These are phyloP conservation scores for Esteya vermicola DNA, from an alignment of 2,329 filamentous ascomycete species.

Conservation along the genomic window DNA sequence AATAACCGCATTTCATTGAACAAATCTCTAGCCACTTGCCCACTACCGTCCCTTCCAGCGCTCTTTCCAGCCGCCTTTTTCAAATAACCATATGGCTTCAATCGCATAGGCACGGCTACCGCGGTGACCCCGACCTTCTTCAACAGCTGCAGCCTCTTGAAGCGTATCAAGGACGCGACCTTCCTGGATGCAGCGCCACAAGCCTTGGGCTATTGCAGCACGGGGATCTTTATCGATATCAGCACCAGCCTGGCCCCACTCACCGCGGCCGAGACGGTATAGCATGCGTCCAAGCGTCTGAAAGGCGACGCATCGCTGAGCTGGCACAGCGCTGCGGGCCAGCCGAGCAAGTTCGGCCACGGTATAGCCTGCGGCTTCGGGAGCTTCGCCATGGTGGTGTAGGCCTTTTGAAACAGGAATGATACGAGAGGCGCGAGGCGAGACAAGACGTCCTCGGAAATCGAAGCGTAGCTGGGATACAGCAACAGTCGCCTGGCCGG, in stretches of 20 bases:
- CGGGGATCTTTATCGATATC: slow-evolving; percentile 15
- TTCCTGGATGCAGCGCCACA: slow-evolving; percentile 72
- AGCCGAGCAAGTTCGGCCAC: slow-evolving; percentile 72
- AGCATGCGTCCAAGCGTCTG: slow-evolving; percentile 79
- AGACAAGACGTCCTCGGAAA: slow-evolving; percentile 67
- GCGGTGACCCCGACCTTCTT: slow-evolving; percentile 53
- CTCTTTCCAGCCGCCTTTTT: slow-evolving; percentile 57
- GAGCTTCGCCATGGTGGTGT: slow-evolving; percentile 86
- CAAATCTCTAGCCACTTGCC: too few species aligned
- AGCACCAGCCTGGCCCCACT: slow-evolving; percentile 42
- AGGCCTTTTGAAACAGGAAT: slow-evolving; percentile 69
- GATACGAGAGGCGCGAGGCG: slow-evolving; percentile 57
- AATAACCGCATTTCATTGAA: too few species aligned
- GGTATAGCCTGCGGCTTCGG: slow-evolving; percentile 89
- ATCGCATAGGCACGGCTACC: slow-evolving; percentile 74
- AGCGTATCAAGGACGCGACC: slow-evolving; percentile 65
- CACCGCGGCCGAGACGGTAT: slow-evolving; percentile 64
- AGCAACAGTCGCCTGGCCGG: slow-evolving; percentile 55
- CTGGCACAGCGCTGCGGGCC: slow-evolving; percentile 66
- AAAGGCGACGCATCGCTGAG: slow-evolving; percentile 82
- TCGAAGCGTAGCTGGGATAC: slow-evolving; percentile 75
- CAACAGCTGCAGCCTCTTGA: slow-evolving; percentile 55
- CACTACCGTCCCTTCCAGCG: slow-evolving; percentile 34
- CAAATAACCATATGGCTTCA: slow-evolving; percentile 77
- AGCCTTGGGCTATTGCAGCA: slow-evolving; percentile 49